Evolutionary conservation across 306 rosid species (phyloP).

Genomic region (Malus sieversii): DNA sequence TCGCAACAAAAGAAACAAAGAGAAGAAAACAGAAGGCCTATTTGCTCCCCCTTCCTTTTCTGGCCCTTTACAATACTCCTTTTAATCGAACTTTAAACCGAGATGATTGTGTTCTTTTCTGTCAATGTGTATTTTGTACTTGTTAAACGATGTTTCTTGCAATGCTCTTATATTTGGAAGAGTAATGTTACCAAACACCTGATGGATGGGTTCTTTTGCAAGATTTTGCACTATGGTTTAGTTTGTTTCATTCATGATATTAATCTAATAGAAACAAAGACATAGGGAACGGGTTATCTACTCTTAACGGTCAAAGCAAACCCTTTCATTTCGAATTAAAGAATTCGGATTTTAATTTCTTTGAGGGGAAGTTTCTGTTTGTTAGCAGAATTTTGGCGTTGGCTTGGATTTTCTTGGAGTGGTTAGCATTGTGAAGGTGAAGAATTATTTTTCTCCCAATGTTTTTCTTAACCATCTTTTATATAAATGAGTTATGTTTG

Average conservation of each 20-base stretch:
- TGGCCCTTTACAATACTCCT: neutral
- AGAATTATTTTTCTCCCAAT: too few relatives aligned
- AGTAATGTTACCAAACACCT: neutral
- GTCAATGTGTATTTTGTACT: neutral
- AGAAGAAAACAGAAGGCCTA: neutral
- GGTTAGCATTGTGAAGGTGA: too few relatives aligned
- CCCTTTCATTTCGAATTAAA: too few relatives aligned
- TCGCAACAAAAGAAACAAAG: neutral
- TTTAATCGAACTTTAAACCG: neutral
- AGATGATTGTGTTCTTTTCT: neutral
- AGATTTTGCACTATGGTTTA: neutral
- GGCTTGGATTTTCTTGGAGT: too few relatives aligned
- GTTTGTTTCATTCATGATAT: neutral
- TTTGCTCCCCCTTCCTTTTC: neutral
- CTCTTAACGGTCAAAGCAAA: too few relatives aligned
- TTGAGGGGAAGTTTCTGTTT: neutral
- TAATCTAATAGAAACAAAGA: too few relatives aligned
- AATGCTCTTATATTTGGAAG: neutral
- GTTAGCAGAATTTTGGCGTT: neutral
- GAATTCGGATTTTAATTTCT: neutral
- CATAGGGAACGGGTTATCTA: too few relatives aligned
- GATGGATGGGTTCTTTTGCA: neutral
- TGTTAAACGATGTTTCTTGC: neutral
- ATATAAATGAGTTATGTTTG: too few relatives aligned
- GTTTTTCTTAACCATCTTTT: too few relatives aligned